Base-by-base conservation (phyloP, 108 stramenopile genomes). In the Nannochloropsis salina region DNA sequence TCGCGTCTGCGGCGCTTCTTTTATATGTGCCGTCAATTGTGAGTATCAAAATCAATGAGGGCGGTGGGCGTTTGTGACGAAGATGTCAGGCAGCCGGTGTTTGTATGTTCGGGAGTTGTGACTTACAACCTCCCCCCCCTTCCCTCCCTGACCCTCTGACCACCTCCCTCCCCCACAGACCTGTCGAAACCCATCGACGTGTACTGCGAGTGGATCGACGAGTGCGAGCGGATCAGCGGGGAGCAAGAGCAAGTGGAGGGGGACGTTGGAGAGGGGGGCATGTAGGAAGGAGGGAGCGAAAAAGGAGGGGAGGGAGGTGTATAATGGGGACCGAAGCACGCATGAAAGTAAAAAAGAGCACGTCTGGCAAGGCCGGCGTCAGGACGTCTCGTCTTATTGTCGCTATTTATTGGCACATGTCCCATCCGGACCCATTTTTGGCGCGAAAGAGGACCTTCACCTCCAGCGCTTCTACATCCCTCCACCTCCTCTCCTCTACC, bases 181-280 rank as follows among this genome's bases (percentile, higher is more conserved):
- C 61, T 74, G 61, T 74, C 61, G n/a, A 74, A 74, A n/a, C 61
- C 61, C 61, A 74, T 74, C 61, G 61, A 74, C n/a, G 61, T 74
- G 61, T 74, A 74, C 61, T 74, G 61, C n/a, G 61, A 74, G 61
- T 74, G 61, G 61, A 74, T 74, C 61, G 61, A 74, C 4, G 61
- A 74, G n/a, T 74, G 61, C n/a, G 61, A 74, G 61, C 61, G 61
- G 20, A 74, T 74, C 4, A 74, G 61, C 61, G 61, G 61, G n/a
- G 61, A 74, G 61, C 61, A 74, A n/a, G 61, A 74, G 61, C 15
- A 74, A n/a, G 61, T 74, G 61, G 61, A 74, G 61, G 61, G 61
- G n/a, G 61, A 74, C n/a, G 61, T 20, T 15, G 61, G 61, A n/a
- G 61, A 74, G 61, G 61, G n/a, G 4, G 61, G n/a, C n/a, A n/a